These are phyloP conservation scores for Astrothelium subdiscretum DNA, from an alignment of 495 filamentous ascomycete species.

Conservation along the genomic window DNA sequence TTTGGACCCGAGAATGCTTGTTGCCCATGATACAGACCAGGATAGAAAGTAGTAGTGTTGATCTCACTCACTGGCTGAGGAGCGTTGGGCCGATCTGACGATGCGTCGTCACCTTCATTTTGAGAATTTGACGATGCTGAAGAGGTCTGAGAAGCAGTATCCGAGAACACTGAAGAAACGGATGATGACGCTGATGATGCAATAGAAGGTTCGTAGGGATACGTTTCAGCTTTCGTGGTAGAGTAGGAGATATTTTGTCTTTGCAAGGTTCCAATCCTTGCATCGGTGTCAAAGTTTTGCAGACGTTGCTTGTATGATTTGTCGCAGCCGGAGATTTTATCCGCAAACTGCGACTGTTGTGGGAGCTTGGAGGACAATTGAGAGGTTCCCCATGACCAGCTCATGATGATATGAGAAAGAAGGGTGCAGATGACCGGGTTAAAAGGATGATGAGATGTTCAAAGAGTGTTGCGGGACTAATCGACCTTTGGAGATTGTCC, in stretches of 20 bases:
- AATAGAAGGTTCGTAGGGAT: conserved; percentile 16
- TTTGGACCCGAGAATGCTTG: background rate
- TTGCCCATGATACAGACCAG: background rate
- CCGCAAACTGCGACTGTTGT: background rate
- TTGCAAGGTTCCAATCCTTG: background rate
- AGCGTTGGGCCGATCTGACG: conserved; percentile 5
- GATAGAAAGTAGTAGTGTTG: background rate
- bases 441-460: background rate
- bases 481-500: background rate
- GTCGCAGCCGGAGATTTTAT: background rate
- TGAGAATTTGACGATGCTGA: conserved; percentile 17
- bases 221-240: background rate
- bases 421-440: background rate
- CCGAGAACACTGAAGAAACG: conserved; percentile 19
- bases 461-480: background rate
- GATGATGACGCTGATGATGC: conserved; percentile 19
- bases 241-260: background rate
- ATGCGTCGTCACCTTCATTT: conserved; percentile 10
- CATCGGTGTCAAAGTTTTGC: background rate
- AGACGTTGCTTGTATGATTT: background rate
- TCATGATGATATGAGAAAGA: background rate
- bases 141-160: conserved; percentile 11
- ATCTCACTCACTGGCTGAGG: conserved; percentile 3
- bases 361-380: background rate
- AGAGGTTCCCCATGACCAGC: background rate